Percentiles rank a stretch among this genome's conserved stretches.
phyloP scores from a whole-genome alignment of 148 eudicot species.

The Rhododendron ferrugineum region DNA sequence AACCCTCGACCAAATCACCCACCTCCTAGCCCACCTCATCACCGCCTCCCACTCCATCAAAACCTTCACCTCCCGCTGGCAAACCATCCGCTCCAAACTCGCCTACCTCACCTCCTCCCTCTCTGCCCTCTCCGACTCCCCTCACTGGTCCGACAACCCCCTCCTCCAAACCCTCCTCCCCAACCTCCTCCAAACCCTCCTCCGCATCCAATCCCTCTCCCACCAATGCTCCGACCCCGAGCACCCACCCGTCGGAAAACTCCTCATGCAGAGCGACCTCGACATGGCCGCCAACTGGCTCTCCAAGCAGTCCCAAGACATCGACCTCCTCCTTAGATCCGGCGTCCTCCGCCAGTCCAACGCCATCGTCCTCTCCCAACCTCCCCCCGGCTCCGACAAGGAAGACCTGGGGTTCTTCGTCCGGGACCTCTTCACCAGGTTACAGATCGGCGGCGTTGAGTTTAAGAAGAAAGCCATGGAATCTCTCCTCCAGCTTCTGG shows the following conservation, averaged over 20 bases:
- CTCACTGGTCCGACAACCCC: slow-evolving; percentile 49
- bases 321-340: slow-evolving; percentile 50
- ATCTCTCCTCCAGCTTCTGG: slow-evolving; percentile 33
- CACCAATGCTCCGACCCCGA: slow-evolving; percentile 23
- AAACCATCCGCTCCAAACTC: slow-evolving; percentile 39
- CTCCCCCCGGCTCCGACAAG: slow-evolving; percentile 26
- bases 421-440: slow-evolving; percentile 48
- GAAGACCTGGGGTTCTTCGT: slow-evolving; percentile 47
- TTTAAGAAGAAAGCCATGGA: slow-evolving; percentile 56
- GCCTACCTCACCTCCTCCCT: slow-evolving; percentile 31
- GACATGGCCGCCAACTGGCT: slow-evolving; percentile 59
- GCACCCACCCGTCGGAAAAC: slow-evolving; percentile 31
- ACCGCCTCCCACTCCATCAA: slow-evolving; percentile 38
- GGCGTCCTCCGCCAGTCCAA: slow-evolving; percentile 50
- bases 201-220: slow-evolving; percentile 30
- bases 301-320: slow-evolving; percentile 33
- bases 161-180: slow-evolving; percentile 39
- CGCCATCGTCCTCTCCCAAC: slow-evolving; percentile 58
- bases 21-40: slow-evolving; percentile 38
- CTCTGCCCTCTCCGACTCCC: slow-evolving; percentile 37
- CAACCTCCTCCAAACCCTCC: slow-evolving; percentile 31
- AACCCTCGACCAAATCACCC: slow-evolving; percentile 24
- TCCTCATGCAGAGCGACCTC: slow-evolving; percentile 60
- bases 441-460: slow-evolving; percentile 56
- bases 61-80: slow-evolving; percentile 54